phyloP scores from a whole-genome alignment of 164 flowering plant genomes.

The Taxillus chinensis region DNA sequence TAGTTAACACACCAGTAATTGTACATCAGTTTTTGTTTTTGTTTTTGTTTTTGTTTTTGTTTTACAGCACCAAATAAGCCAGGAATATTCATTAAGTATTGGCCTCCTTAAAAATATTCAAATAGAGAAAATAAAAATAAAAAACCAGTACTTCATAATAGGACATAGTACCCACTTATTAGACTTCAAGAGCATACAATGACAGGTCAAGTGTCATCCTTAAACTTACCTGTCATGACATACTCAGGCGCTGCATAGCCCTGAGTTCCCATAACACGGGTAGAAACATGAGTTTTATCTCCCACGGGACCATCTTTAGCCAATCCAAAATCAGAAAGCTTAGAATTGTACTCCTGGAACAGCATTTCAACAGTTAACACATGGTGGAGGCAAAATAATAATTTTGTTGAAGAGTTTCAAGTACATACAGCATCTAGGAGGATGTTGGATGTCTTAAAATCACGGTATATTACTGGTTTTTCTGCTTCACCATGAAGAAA shows the following conservation, averaged over 20 bases:
- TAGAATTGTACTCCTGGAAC: slow-evolving; percentile 23
- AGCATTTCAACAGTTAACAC: neutral
- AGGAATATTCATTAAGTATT: too few relatives aligned
- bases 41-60: too few relatives aligned
- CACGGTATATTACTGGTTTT: slow-evolving; percentile 28
- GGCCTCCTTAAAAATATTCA: too few relatives aligned
- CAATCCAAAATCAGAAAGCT: slow-evolving; percentile 27
- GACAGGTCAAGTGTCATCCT: neutral
- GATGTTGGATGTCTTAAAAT: slow-evolving; percentile 29
- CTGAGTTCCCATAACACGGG: neutral
- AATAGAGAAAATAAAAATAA: too few relatives aligned
- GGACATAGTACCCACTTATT: too few relatives aligned
- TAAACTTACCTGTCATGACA: neutral
- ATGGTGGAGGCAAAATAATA: neutral
- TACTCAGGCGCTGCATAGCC: neutral
- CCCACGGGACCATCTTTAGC: slow-evolving; percentile 29
- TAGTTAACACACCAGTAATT: too few relatives aligned
- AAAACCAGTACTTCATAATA: too few relatives aligned
- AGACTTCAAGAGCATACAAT: too few relatives aligned
- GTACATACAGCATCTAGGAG: slow-evolving; percentile 24
- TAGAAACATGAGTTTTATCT: neutral
- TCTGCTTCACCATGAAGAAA: slow-evolving; percentile 30
- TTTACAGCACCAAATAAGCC: too few relatives aligned
- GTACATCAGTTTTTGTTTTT: too few relatives aligned
- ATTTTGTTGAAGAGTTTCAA: neutral